Evolutionary conservation across 2,329 filamentous ascomycete species (phyloP), one percentile per base, ranked within the genome.

Genomic region (Cercospora zeina): DNA sequence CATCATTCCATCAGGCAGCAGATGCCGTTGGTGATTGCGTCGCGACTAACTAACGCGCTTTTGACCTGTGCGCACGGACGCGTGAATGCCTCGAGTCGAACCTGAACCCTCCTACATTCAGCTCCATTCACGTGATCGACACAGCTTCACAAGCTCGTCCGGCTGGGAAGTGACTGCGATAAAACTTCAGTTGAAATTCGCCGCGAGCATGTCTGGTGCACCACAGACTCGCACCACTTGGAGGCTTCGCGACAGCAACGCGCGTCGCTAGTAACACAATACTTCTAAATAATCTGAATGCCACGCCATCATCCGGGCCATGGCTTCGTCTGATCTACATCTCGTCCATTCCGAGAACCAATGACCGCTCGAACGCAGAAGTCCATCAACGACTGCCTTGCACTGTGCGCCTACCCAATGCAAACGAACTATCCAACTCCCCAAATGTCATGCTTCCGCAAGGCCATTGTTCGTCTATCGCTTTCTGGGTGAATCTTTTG

Each of bases 381-480:
- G 21, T 19, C 13, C 39, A 45, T 45, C 19, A 45, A 45, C 39
- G 4, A 45, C 39, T 24, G 39, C 39, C 39, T 45, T 45, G 5
- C 39, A 24, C 24, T 13, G 19, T 45, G 39, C 39, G 16, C 10
- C 16, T 45, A 19, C 21, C 39, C 39, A 45, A 45, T 45, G 16
- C 39, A 21, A 45, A 24, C 3, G 3, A 27, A 3, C 3, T 24
- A 10, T 45, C 39, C 39, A 45, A 45, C 39, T 21, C 39, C 39
- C 39, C 24, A 45, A 45, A 21, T 45, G 19, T 45, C 39, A 21
- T 51, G 24, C 30, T 30, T 7, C 14, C 30, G 3, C 30, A 51
- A 51, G 14, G 24, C 13, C 47, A 51, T 14, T 27, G 27, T 24
- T 16, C 9, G 24, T 56, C 54, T 56, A 56, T 56, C 54, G 54